Evolutionary conservation across 495 filamentous ascomycete genomes (phyloP), one percentile per base, ranked within the genome.

Genomic region (Durotheca rogersii): DNA sequence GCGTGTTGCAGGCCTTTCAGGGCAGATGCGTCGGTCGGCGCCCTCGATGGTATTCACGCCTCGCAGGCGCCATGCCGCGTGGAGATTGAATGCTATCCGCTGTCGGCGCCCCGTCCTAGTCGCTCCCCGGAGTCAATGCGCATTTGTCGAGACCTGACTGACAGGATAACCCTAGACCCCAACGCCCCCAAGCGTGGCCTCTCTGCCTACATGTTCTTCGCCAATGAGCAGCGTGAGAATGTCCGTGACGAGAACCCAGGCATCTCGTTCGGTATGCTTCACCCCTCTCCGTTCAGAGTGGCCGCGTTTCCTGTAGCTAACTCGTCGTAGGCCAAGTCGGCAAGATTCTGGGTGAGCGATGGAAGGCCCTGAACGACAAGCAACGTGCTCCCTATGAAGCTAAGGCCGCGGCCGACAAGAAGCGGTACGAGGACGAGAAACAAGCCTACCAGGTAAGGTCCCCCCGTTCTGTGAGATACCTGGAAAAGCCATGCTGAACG

Each of bases 141-240:
- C 23, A n/a, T n/a, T n/a, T n/a, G n/a, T n/a, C n/a, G n/a, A n/a
- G n/a, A 56, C 36, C 11, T 27, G 9, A 27, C 23, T 27, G 23
- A 47, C 12, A 53, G 61, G 25, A 60, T 54, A 40, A 23, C 36
- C 55, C 1, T 56, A 97, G 93, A 98, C 71, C 93, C 93, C 73
- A 96, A 97, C 70, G 91, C 91, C 37, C 93, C 93, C 67, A 99
- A 97, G 88, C 88, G 93, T 74, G 94, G 90, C 74, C 88, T 99
- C 38, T 99, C 93, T 15, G 93, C 94, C 41, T 99, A 99, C 83
- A 99, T 99, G 93, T 99, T 97, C 83, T 99, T 99, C 69, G 93
- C 93, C 80, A 97, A 97, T 63, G 94, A 97, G 69, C 87, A 96
- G 72, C 90, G 93, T 60, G 93, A 97, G 60, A 95, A 93, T 70